Evolutionary conservation across 768 basidiomycete species (phyloP).

Genomic region (Erythrobasidium yunnanense): DNA sequence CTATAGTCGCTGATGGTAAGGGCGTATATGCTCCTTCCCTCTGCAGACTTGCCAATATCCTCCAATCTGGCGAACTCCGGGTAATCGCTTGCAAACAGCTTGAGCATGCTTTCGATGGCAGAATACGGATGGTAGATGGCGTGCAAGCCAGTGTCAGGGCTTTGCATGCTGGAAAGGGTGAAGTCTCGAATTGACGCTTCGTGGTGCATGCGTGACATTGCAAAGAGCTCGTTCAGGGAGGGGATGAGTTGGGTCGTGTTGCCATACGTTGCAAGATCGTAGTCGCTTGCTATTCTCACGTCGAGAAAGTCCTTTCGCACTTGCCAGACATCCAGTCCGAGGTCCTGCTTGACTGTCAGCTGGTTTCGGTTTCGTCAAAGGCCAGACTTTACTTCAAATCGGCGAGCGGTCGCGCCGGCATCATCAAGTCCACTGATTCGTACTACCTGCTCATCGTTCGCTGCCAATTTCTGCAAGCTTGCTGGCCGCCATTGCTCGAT

Average conservation of each 20-base stretch:
- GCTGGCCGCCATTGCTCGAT: too few relatives aligned
- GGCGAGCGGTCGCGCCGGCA: too few relatives aligned
- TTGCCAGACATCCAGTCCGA: slow-evolving; percentile 16
- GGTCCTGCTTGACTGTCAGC: neutral
- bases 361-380: neutral
- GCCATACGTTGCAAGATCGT: neutral
- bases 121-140: slow-evolving; percentile 51
- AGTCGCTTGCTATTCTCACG: neutral
- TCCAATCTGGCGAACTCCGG: slow-evolving; percentile 49
- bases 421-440: too few relatives aligned
- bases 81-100: slow-evolving; percentile 46
- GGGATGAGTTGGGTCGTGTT: neutral
- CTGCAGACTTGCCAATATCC: slow-evolving; percentile 51
- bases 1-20: slow-evolving; percentile 47
- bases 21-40: slow-evolving; percentile 54
- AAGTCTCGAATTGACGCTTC: neutral
- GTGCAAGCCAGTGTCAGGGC: slow-evolving; percentile 38
- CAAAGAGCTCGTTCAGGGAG: neutral
- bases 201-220: neutral
- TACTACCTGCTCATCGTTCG: too few relatives aligned
- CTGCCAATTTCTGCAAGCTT: too few relatives aligned
- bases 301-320: neutral
- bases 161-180: neutral
- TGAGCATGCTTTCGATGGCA: slow-evolving; percentile 51
- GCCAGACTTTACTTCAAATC: too few relatives aligned